Percentiles rank a stretch among this genome's conserved stretches.
phyloP scores from a whole-genome alignment of 2,329 filamentous ascomycete species.

The Colletotrichum sp. region DNA sequence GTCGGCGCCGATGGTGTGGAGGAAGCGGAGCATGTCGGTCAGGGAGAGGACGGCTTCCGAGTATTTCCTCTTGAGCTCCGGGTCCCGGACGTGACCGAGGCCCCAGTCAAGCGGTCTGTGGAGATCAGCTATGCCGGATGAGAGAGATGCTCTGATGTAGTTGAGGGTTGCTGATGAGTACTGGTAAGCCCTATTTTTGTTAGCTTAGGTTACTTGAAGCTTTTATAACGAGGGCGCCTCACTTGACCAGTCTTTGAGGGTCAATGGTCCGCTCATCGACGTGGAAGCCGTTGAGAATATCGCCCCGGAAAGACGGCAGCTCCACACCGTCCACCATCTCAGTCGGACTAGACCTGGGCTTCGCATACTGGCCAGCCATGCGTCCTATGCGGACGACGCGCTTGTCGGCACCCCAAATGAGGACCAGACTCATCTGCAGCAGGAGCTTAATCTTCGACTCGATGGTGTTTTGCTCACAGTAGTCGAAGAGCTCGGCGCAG shows the following conservation, averaged over 20 bases:
- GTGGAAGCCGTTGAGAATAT: constrained; percentile 91
- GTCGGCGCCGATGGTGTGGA: constrained; percentile 90
- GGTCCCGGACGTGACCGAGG: constrained; percentile 87
- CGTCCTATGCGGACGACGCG: constrained; percentile 92
- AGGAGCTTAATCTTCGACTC: constrained; percentile 97
- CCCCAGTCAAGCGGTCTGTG: constrained; percentile 95
- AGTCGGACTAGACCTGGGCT: constrained; percentile 87
- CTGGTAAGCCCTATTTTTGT: constrained; percentile 76
- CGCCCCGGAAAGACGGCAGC: constrained; percentile 90
- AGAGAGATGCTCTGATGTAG: constrained; percentile 83
- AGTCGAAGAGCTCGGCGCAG: constrained; percentile 96
- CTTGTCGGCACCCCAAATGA: constrained; percentile 85
- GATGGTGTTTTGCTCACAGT: constrained; percentile 88
- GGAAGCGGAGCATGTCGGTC: constrained; percentile 90
- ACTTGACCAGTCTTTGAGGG: constrained; percentile 80
- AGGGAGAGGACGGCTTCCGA: constrained; percentile 83
- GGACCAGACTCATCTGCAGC: constrained; percentile 93
- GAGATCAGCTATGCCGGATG: constrained; percentile 90
- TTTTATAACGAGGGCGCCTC: constrained; percentile 23
- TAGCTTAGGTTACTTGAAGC: neutral
- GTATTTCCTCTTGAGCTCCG: constrained; percentile 85
- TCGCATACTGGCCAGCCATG: constrained; percentile 98
- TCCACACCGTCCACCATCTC: constrained; percentile 82
- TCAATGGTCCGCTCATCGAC: constrained; percentile 80
- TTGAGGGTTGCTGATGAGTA: constrained; percentile 95